Evolutionary conservation across 305 asterid genomes (phyloP).

Genomic region (Caryopteris hybrid): DNA sequence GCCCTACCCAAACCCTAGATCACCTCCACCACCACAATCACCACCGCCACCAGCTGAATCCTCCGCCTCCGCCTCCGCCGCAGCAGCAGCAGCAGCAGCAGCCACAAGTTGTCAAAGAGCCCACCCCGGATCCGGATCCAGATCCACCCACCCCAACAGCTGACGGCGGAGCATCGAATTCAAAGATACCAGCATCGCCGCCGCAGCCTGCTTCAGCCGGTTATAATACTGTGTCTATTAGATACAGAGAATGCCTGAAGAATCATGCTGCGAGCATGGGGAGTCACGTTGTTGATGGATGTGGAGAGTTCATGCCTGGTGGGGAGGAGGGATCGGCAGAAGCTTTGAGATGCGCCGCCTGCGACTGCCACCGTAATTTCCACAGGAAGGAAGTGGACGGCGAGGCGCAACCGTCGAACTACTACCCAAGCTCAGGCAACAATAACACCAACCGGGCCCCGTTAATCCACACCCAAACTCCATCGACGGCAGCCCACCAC

Average conservation of each 20-base stretch:
- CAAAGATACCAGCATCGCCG: constrained; percentile 11
- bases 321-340: constrained; percentile 65
- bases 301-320: constrained; percentile 85
- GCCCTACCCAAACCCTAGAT: constrained; percentile 70
- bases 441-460: constrained; percentile 12
- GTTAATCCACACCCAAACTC: constrained; percentile 5
- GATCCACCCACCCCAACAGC: constrained; percentile 45
- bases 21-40: constrained; percentile 25
- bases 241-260: constrained; percentile 67
- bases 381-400: constrained; percentile 55
- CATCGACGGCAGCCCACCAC: constrained; percentile 13
- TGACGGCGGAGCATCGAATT: constrained; percentile 22
- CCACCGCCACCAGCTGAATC: constrained; percentile 3
- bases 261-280: constrained; percentile 82
- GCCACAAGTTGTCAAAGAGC: constrained; percentile 8
- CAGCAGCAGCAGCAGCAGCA: constrained; percentile 12
- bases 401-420: constrained; percentile 22
- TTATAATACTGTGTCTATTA: background rate
- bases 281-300: constrained; percentile 63
- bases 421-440: constrained; percentile 10
- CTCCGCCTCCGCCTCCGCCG: constrained; percentile 6
- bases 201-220: background rate
- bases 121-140: constrained; percentile 47
- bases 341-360: constrained; percentile 65
- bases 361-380: constrained; percentile 80